Base-by-base conservation (phyloP, 1,139 yeast genomes). In the Chernovozyma sophiae-reginae region DNA sequence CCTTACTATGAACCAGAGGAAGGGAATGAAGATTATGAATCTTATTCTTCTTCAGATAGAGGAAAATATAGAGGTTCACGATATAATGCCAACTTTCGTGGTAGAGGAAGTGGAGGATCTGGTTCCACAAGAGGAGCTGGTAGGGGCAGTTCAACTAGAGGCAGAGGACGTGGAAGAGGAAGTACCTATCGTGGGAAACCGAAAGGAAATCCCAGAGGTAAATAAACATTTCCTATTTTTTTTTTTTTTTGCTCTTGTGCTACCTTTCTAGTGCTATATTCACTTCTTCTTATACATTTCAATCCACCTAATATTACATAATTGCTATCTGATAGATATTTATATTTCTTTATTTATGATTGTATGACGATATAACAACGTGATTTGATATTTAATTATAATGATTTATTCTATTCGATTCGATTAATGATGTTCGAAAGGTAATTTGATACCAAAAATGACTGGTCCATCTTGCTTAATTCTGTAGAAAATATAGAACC, bases 401-500 rank as follows among this genome's bases (percentile, higher is more conserved):
- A 23, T 23, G 25, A 23, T 23, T 11, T 23, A 23, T n/a, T n/a
- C n/a, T n/a, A n/a, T 7, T 20, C 10, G n/a, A 17, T 8, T 20
- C 30, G 22, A n/a, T 27, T 27, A 31, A 41, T 65, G 69, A 47
- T 62, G 62, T 55, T 67, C 72, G 43, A 66, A 67, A 31, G 73
- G 72, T 49, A 64, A 58, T 47, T 65, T 66, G 39, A 59, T 58
- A 23, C 72, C 81, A 50, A 72, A 67, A 71, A 79, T 73, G 29
- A 74, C 78, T 42, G 77, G 77, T 45, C 79, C 79, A 48, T 79
- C 90, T 61, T 83, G 82, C 61, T 82, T 80, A 34, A 84, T 67
- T 59, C 95, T 70, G 72, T 83, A 84, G 58, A 85, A 74, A 46
- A 85, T 75, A 82, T 86, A 85, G 60, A 84, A 85, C 89, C 92